Evolutionary conservation across 108 stramenopile genomes (phyloP), one percentile per base, ranked within the genome.

Genomic region (Thalassiosira profunda): DNA sequence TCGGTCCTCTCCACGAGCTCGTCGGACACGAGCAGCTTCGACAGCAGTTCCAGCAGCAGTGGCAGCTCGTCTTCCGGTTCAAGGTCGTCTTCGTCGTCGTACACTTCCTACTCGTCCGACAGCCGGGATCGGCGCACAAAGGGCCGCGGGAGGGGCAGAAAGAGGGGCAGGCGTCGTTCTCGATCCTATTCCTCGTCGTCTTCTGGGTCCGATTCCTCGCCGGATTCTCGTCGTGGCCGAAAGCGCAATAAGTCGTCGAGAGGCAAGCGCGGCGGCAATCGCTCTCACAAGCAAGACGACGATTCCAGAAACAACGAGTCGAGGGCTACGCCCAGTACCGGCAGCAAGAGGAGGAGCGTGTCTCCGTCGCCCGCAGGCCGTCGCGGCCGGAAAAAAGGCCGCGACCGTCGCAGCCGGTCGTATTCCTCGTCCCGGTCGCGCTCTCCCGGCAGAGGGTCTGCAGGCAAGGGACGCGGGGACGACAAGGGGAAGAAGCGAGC

Each of bases 1-100:
- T 72, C 70, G 18, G 67, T 70, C 6, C 60, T 75, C 0, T 76
- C 79, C 12, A 80, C 89, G 17, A 51, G 61, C 18, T 83, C 81
- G 0, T 83, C 81, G 1, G 76, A 81, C 21, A 76, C 74, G 10
- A 86, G 84, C 46, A 83, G 81, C 23, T 75, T 72, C 17, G 79
- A 83, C 8, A 83, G 83, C 26, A 74, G 76, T 11, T 63, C 61
- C 12, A 81, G 75, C 29, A 65, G 70, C 36, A 79, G 70, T 8
- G 46, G 53, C 37, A 77, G 78, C 3, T 81, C 65, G 4, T 63
- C 69, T 3, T 74, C 70, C 28, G 84, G 78, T 20, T 84, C 82
- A 26, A 72, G 55, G 41, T 58, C 70, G 21, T 75, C 72, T n/a
- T 74, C 82, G 4, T 76, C 69, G 24, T 88, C 79, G 25, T 76